Percentiles rank a stretch among this genome's conserved stretches.
phyloP scores from a whole-genome alignment of 192 early-diverging fungal genomes.

The Podila clonocystis region DNA sequence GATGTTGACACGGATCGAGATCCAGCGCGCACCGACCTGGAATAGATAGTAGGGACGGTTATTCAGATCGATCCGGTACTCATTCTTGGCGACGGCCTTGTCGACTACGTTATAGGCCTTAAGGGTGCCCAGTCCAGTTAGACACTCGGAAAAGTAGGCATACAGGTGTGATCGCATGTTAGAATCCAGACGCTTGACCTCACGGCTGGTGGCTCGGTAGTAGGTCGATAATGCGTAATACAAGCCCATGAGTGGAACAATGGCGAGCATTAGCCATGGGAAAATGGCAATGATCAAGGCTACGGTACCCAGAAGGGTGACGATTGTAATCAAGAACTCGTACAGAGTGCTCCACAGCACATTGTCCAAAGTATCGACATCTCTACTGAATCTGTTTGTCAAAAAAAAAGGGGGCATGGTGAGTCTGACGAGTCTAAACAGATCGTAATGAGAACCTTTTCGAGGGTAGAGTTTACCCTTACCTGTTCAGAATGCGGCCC shows the following conservation, averaged over 20 bases:
- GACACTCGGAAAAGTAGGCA: conserved; percentile 75
- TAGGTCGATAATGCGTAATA: conserved; percentile 74
- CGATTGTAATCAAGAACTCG: conserved; percentile 28
- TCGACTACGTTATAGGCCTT: conserved; percentile 65
- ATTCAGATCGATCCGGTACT: conserved; percentile 74
- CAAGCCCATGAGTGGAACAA: conserved; percentile 71
- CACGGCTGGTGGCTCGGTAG: conserved; percentile 79
- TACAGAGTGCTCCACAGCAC: conserved; percentile 41
- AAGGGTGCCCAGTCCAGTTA: conserved; percentile 81
- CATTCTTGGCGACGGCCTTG: conserved; percentile 63
- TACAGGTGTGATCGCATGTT: conserved; percentile 80
- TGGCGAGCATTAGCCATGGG: conserved; percentile 72
- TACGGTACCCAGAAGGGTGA: conserved; percentile 48
- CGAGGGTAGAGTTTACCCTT: too few species aligned
- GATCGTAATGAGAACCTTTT: too few species aligned
- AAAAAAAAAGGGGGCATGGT: too few species aligned
- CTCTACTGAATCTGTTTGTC: conserved; percentile 53
- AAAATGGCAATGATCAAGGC: conserved; percentile 54
- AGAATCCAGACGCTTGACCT: conserved; percentile 85
- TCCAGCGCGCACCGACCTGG: conserved; percentile 73
- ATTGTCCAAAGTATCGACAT: conserved; percentile 70
- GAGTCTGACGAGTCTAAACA: too few species aligned
- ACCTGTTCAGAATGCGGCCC: conserved; percentile 77
- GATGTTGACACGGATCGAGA: conserved; percentile 77
- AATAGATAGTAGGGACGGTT: conserved; percentile 79